Base-by-base conservation (phyloP, 768 basidiomycete species). In the Tricholoma sp. region DNA sequence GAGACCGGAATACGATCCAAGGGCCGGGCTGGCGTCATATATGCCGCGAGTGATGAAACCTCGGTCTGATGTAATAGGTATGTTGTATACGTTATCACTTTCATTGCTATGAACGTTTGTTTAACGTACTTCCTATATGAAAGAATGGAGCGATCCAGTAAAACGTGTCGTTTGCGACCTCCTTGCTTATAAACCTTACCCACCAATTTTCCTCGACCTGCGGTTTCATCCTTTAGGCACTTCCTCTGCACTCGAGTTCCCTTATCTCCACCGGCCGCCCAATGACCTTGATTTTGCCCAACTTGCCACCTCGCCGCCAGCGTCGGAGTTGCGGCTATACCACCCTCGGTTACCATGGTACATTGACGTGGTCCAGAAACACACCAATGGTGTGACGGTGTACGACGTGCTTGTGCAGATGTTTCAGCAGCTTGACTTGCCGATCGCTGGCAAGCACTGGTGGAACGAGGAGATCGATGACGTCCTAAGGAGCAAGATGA, bases 271-370 rank as follows among this genome's bases (percentile, higher is more conserved):
- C 7, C 77, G 80, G 3, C 67, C 63, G 1, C 73, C 72, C 33
- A 80, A 78, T 57, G 58, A 65, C 4, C 74, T 74, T 50, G 84
- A 88, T 62, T 76, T 85, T 59, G 72, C 75, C 11, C 82, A 81
- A 44, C 74, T 81, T 52, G 80, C 79, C 20, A 80, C 80, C 12
- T 71, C 73, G 39, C 84, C 84, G 1, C 74, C 82, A 1, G 69
- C 78, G 0, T 63, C 69, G 5, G 68, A 68, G 55, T 77, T 88
- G 72, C 81, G 83, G 11, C 63, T 88, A 50, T 82, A 76, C 62
- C 83, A 85, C 66, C 68, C 78, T 0, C 70, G 73, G 34, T 69
- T 85, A 0, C 86, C 87, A 0, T 89, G 87, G 87, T 85, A 80
- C 68, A 77, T 89, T 65, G 86, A 88, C 59, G 72, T 86, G 15